phyloP scores from a whole-genome alignment of 2,329 filamentous ascomycete species.

The Pseudogymnoascus sp. region DNA sequence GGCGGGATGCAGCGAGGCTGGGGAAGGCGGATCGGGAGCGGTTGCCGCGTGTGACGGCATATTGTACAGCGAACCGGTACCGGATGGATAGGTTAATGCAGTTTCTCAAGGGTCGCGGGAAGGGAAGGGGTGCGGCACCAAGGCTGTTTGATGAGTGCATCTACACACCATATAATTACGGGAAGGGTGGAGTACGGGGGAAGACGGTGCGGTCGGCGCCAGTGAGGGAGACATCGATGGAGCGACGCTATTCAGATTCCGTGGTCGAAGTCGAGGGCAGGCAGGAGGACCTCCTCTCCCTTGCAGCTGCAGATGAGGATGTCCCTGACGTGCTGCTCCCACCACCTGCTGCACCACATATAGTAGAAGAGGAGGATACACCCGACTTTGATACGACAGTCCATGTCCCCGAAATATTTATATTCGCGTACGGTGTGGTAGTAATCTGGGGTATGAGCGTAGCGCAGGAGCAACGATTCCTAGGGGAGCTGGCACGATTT shows the following conservation, averaged over 20 bases:
- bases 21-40: constrained; percentile 87
- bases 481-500: constrained; percentile 91
- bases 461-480: constrained; percentile 79
- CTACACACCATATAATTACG: constrained; percentile 87
- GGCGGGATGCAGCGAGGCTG: constrained; percentile 81
- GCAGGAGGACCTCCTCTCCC: constrained; percentile 55
- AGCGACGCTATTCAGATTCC: constrained; percentile 69
- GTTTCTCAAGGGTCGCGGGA: constrained; percentile 78
- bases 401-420: constrained; percentile 87
- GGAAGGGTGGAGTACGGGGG: constrained; percentile 17
- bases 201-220: constrained; percentile 11
- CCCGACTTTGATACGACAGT: constrained; percentile 79
- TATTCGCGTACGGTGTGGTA: constrained; percentile 95
- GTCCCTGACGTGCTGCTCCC: constrained; percentile 14
- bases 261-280: constrained; percentile 57
- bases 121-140: constrained; percentile 69
- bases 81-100: constrained; percentile 82
- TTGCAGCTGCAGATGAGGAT: constrained; percentile 32
- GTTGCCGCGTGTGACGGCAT: constrained; percentile 86
- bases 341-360: background rate
- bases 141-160: constrained; percentile 97
- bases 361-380: constrained; percentile 35
- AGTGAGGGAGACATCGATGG: constrained; percentile 35
- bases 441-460: constrained; percentile 97
- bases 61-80: constrained; percentile 90